Evolutionary conservation across 352 stramenopile genomes (phyloP).

Genomic region (Phytophthora europaea): DNA sequence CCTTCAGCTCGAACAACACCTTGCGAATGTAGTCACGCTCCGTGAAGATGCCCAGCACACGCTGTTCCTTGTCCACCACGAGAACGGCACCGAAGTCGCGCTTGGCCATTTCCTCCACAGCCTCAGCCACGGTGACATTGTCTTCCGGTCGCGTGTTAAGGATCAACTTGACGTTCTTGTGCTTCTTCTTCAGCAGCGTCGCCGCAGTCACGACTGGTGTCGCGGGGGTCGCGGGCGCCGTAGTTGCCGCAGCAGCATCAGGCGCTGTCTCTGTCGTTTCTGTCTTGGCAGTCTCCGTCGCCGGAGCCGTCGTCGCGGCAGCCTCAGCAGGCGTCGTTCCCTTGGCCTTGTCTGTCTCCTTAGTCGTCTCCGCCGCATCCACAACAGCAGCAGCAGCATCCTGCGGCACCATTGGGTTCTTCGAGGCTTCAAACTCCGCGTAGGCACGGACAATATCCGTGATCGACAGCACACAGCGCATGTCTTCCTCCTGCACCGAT

Average conservation of each 20-base stretch:
- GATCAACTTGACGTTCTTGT: constrained; percentile 85
- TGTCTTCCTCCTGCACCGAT: constrained; percentile 82
- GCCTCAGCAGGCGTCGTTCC: constrained; percentile 20
- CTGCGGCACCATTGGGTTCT: constrained; percentile 39
- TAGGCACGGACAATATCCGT: constrained; percentile 88
- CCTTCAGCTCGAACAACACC: constrained; percentile 76
- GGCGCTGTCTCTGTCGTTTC: constrained; percentile 18
- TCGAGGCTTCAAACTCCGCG: constrained; percentile 70
- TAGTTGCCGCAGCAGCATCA: neutral
- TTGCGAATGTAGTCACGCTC: constrained; percentile 89
- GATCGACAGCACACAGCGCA: constrained; percentile 88
- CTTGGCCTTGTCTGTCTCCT: constrained; percentile 11
- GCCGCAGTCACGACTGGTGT: constrained; percentile 59
- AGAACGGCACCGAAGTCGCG: constrained; percentile 87
- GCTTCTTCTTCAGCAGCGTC: constrained; percentile 85
- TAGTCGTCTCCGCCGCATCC: neutral
- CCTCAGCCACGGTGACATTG: constrained; percentile 78
- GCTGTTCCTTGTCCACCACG: constrained; percentile 87
- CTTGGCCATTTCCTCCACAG: constrained; percentile 79
- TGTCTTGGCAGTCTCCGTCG: constrained; percentile 8
- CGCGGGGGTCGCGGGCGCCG: constrained; percentile 7
- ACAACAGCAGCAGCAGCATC: neutral
- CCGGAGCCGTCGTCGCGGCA: neutral
- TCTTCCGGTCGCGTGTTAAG: constrained; percentile 86
- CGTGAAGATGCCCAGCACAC: constrained; percentile 86